These are phyloP conservation scores for Lodderomyces jiufengensis DNA, from an alignment of 1,139 yeast genomes.

Conservation along the genomic window DNA sequence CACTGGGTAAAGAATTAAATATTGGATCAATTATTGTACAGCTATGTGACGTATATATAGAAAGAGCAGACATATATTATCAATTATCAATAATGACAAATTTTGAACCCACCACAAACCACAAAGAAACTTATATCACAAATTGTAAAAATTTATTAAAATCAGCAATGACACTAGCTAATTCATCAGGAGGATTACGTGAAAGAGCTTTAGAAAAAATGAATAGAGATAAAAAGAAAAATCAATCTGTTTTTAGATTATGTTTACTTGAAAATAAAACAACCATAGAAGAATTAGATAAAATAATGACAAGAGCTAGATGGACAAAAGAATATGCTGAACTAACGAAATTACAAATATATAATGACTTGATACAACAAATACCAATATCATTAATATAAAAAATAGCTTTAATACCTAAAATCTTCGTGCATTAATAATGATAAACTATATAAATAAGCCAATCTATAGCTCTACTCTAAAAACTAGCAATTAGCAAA, in stretches of 20 bases:
- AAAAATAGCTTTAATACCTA: no score
- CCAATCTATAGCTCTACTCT: background rate
- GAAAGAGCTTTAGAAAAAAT: conserved; percentile 45
- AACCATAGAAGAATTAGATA: conserved; percentile 32
- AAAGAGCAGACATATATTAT: conserved; percentile 52
- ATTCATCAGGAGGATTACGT: conserved; percentile 48
- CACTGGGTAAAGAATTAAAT: conserved; percentile 21
- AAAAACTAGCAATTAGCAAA: background rate
- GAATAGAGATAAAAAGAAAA: conserved; percentile 37
- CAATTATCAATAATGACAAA: conserved; percentile 38
- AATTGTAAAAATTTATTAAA: conserved; percentile 43
- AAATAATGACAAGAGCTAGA: conserved; percentile 29
- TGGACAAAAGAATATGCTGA: conserved; percentile 32
- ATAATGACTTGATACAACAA: conserved; percentile 16
- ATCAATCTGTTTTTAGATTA: conserved; percentile 45
- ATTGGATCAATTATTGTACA: conserved; percentile 39
- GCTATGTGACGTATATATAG: conserved; percentile 42
- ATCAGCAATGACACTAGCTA: conserved; percentile 46
- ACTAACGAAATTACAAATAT: conserved; percentile 27
- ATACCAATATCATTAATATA: background rate
- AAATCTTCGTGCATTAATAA: no score
- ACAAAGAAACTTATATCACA: conserved; percentile 26
- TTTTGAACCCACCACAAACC: conserved; percentile 27
- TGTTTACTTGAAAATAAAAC: conserved; percentile 44
- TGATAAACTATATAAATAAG: no score